Evolutionary conservation across 257 asterid genomes (phyloP), one percentile per base, ranked within the genome.

Genomic region (Haberlea rhodopensis): DNA sequence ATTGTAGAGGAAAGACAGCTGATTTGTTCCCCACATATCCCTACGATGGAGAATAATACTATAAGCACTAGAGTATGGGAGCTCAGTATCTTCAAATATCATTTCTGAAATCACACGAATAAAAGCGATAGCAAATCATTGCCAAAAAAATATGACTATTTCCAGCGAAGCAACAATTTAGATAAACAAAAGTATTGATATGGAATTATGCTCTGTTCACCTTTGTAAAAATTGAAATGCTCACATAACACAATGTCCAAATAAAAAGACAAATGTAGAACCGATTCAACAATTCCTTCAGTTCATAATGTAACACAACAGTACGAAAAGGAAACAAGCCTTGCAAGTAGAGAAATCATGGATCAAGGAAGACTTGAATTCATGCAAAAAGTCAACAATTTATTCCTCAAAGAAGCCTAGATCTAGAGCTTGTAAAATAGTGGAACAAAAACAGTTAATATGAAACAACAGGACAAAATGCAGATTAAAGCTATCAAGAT

Each of bases 11-110:
- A 66, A 94, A 94, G 55, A 94, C 99, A 20, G 99, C 97, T 62
- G 99, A 90, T 74, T 90, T 94, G 80, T 94, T 94, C 72, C 99
- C 99, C 68, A 94, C 97, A 40, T 90, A 94, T 68, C 97, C 99
- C 99, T 94, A 78, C 16, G 25, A 29, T 24, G 59, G 70, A 62
- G 61, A 46, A 67, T 48, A 62, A 53, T 46, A 29, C 4, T 37
- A 61, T 40, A 60, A 58, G 56, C 29, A 76, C 51, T 27, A 46
- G 61, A 64, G 54, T 28, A 57, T 26, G 16, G 51, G 59, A 67
- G 68, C 72, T 53, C 40, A 62, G 53, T 20, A 21, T 58, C 65
- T 15, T 31, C 28, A 27, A 64, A 64, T 9, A 63, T 56, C 71
- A 59, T 43, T 59, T 55, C 9, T 21, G 45, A 43, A 45, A 56